phyloP scores from a whole-genome alignment of 1,284 basidiomycete species.

The Lignosus rhinocerotis region DNA sequence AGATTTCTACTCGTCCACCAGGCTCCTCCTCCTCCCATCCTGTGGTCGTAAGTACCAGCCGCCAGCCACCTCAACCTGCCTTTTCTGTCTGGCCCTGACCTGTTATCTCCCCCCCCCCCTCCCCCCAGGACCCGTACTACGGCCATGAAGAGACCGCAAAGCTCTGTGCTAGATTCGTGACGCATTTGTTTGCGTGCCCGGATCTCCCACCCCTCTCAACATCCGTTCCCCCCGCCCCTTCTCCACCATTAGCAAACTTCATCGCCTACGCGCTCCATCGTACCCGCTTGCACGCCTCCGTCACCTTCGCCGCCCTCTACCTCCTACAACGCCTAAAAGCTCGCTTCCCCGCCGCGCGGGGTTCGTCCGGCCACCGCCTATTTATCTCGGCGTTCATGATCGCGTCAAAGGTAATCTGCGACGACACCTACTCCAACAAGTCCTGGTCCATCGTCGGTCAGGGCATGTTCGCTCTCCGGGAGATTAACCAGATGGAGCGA shows the following conservation, averaged over 20 bases:
- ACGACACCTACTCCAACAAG: slow-evolving; percentile 96
- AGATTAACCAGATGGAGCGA: slow-evolving; percentile 96
- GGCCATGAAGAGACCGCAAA: slow-evolving; percentile 72
- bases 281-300: slow-evolving; percentile 79
- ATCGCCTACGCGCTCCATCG: slow-evolving; percentile 90
- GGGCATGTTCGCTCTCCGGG: slow-evolving; percentile 85
- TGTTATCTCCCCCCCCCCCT: too few species aligned
- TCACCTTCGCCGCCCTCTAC: slow-evolving; percentile 85
- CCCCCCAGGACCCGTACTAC: slow-evolving; percentile 65
- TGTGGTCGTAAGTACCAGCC: slow-evolving; percentile 18
- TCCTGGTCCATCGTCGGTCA: slow-evolving; percentile 94
- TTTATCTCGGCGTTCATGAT: slow-evolving; percentile 97
- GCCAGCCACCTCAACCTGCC: slow-evolving; percentile 10
- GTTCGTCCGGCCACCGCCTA: slow-evolving; percentile 88
- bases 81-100: slow-evolving; percentile 1
- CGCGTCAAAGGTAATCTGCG: slow-evolving; percentile 87
- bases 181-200: slow-evolving; percentile 76
- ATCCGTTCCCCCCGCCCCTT: slow-evolving; percentile 45
- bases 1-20: slow-evolving; percentile 25
- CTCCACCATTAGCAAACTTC: slow-evolving; percentile 71
- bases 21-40: slow-evolving; percentile 15
- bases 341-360: slow-evolving; percentile 88
- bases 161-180: slow-evolving; percentile 76
- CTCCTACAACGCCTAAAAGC: slow-evolving; percentile 87
- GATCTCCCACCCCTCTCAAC: slow-evolving; percentile 43